A percentile compares a stretch with the other conserved stretches of the same genome.
Evolutionary conservation across 805 yeast species (phyloP).

Genomic region (Priceomyces fermenticarens): DNA sequence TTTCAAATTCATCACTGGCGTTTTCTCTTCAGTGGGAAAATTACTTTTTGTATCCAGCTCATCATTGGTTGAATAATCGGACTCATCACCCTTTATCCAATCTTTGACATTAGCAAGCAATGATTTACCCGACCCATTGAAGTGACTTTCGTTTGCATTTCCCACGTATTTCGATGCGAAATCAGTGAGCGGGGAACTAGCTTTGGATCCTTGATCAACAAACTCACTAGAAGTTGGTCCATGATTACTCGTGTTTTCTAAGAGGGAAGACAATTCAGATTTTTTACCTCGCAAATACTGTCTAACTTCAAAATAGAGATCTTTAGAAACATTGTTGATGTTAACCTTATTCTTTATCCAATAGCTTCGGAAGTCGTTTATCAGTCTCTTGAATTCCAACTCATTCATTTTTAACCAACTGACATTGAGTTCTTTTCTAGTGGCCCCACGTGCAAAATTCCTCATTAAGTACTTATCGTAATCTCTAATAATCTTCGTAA

Average conservation of each 20-base stretch:
- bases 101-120: slow-evolving; percentile 40
- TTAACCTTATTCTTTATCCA: slow-evolving; percentile 73
- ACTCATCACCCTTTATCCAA: slow-evolving; percentile 39
- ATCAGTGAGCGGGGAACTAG: slow-evolving; percentile 58
- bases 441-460: slow-evolving; percentile 96
- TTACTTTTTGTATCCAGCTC: slow-evolving; percentile 8
- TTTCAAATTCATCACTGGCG: neutral
- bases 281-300: slow-evolving; percentile 60
- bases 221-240: slow-evolving; percentile 22
- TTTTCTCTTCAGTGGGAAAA: slow-evolving; percentile 5
- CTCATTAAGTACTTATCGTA: slow-evolving; percentile 96
- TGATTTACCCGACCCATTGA: slow-evolving; percentile 29
- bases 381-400: slow-evolving; percentile 87
- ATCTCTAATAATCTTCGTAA: slow-evolving; percentile 90
- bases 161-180: slow-evolving; percentile 65
- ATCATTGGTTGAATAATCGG: slow-evolving; percentile 24
- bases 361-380: slow-evolving; percentile 80
- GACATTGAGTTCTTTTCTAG: slow-evolving; percentile 92
- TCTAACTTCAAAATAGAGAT: slow-evolving; percentile 79
- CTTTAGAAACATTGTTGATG: slow-evolving; percentile 71
- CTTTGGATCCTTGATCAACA: slow-evolving; percentile 26
- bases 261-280: slow-evolving; percentile 23
- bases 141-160: slow-evolving; percentile 38
- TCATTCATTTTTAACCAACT: slow-evolving; percentile 98
- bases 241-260: slow-evolving; percentile 18